Conservation (phyloP, 2,329 filamentous ascomycete species). For the Mariannaea elegans region DNA sequence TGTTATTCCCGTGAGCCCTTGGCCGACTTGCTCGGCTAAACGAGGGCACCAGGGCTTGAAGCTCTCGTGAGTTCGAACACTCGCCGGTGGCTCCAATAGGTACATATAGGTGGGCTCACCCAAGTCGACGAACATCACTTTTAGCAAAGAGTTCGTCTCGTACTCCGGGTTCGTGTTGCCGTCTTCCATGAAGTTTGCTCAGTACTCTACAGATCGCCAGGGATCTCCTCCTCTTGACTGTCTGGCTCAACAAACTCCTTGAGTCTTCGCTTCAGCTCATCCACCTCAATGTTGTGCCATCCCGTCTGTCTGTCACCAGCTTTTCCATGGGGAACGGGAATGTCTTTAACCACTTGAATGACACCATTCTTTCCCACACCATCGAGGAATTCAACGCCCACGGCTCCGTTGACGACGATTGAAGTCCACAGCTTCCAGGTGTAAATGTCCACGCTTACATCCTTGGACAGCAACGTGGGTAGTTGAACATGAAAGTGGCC, state of each 20-base stretch:
- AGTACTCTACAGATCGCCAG: conserved; percentile 27
- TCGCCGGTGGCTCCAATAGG: no score
- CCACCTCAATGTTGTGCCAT: conserved; percentile 39
- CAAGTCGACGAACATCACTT: no score
- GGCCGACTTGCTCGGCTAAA: no score
- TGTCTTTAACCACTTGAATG: conserved; percentile 76
- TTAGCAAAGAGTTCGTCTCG: no score
- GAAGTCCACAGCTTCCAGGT: conserved; percentile 72
- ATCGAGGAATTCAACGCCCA: conserved; percentile 72
- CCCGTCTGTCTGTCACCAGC: conserved; percentile 11
- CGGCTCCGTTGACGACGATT: conserved; percentile 80
- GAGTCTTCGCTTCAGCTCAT: conserved; percentile 43
- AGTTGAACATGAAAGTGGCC: conserved; percentile 70
- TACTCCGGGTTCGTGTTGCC: no score
- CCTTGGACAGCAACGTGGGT: conserved; percentile 73
- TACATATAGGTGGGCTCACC: no score
- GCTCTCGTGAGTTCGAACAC: no score
- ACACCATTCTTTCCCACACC: conserved; percentile 81
- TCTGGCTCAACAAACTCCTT: conserved; percentile 37
- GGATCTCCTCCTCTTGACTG: not conserved
- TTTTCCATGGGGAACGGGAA: conserved; percentile 79
- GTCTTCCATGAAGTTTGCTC: not conserved
- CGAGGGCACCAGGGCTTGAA: no score
- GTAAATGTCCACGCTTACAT: conserved; percentile 75
- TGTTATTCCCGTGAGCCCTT: no score